Base-by-base conservation (phyloP, 208 protist species). In the Leishmania major region DNA sequence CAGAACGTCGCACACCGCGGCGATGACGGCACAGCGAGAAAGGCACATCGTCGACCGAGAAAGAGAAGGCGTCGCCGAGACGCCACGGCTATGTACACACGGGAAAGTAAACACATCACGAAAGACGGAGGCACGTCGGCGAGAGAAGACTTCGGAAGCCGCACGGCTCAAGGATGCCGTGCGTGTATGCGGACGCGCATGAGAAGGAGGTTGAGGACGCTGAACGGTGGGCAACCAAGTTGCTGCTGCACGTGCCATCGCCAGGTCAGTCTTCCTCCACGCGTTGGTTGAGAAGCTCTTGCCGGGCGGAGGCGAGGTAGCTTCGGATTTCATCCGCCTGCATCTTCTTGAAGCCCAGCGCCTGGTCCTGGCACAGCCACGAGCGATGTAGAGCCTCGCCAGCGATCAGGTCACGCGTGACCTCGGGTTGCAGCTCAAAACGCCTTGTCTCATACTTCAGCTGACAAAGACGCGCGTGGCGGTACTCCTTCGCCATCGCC, bases 401-500 rank as follows among this genome's bases (percentile, higher is more conserved):
- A 22, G 82, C 76, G 7, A 77, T 17, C 11, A 85, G 53, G 67
- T 88, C 78, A 43, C 79, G 74, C 43, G 84, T 72, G 43, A 81
- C 60, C 49, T 62, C 57, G 22, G 82, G 62, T 11, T n/a, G 53
- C 72, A 85, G 77, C 8, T 78, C 77, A 43, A 37, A 62, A 31
- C 77, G 60, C 70, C 53, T 76, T 6, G 82, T 77, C 62, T 85
- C 82, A 40, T 81, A 85, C 53, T 75, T 78, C 40, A 85, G 82
- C 35, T 81, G 84, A 45, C 66, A 79, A 17, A 81, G 71, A 25
- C 77, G 80, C 47, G 67, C 80, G 17, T 78, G 73, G 17, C 79
- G 79, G 80, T 87, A 87, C 53, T 76, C 80, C 75, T 80, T 83
- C 35, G 84, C 75, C 62, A 83, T 83, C 17, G 77, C 78, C 66